Conservation (phyloP, 2,329 filamentous ascomycete genomes). For the Aaosphaeria arxii region DNA sequence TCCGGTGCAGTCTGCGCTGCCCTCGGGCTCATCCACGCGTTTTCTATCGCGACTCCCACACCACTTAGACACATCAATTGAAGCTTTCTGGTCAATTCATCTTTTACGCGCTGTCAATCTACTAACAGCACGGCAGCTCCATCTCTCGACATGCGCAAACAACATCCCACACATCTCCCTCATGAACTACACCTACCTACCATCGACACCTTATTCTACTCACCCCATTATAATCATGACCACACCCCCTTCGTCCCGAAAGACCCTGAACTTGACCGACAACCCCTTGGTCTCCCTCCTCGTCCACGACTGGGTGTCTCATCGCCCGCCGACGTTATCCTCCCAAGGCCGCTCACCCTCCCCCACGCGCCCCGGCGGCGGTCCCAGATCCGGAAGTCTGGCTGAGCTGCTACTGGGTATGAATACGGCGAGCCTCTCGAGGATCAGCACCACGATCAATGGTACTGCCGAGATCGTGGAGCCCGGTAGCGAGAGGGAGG, state of each 20-base stretch:
- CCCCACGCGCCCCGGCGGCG: constrained; percentile 48
- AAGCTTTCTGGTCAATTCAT: neutral
- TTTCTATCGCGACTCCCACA: neutral
- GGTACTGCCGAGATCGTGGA: constrained; percentile 76
- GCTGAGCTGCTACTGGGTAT: constrained; percentile 83
- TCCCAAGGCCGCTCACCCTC: constrained; percentile 55
- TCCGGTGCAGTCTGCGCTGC: neutral
- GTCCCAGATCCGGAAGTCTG: constrained; percentile 62
- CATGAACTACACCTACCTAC: constrained; percentile 99
- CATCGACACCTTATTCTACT: constrained; percentile 64
- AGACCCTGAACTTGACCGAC: constrained; percentile 74
- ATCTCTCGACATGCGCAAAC: constrained; percentile 84
- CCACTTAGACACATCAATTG: neutral
- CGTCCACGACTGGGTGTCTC: constrained; percentile 98
- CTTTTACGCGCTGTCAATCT: too few relatives aligned
- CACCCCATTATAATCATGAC: constrained; percentile 80
- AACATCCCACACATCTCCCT: constrained; percentile 88
- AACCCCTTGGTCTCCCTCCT: constrained; percentile 89
- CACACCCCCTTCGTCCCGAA: constrained; percentile 74
- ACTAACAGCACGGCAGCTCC: constrained; percentile 59
- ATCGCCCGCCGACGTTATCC: constrained; percentile 74
- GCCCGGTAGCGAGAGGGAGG: constrained; percentile 74
- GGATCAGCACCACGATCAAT: constrained; percentile 91
- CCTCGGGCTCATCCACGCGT: neutral
- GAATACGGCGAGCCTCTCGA: constrained; percentile 82